Evolutionary conservation across 257 asterid species (phyloP).

Genomic region (Jacaranda copaia): DNA sequence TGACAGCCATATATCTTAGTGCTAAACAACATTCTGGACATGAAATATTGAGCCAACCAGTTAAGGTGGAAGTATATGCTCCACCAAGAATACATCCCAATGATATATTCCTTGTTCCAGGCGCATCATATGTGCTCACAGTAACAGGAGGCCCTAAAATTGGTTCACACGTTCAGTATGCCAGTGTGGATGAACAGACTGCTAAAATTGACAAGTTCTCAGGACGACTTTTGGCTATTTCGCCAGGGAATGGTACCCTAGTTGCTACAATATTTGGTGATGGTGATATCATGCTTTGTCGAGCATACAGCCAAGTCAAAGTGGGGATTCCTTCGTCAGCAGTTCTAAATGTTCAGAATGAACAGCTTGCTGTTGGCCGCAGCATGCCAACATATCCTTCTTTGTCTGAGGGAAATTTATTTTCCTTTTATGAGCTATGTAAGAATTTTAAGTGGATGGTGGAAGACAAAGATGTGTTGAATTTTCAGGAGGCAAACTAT

Average conservation of each 20-base stretch:
- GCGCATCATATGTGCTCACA: conserved; percentile 77
- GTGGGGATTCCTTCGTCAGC: conserved; percentile 90
- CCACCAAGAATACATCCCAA: conserved; percentile 77
- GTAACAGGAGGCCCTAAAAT: conserved; percentile 85
- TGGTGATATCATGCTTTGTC: conserved; percentile 66
- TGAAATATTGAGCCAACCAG: conserved; percentile 65
- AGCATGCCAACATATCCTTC: conserved; percentile 71
- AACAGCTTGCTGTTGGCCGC: conserved; percentile 70
- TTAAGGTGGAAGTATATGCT: conserved; percentile 83
- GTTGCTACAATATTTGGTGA: conserved; percentile 70
- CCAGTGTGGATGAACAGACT: conserved; percentile 62
- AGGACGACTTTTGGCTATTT: conserved; percentile 72
- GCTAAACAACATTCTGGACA: conserved; percentile 72
- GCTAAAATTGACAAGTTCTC: conserved; percentile 61
- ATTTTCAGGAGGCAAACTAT: conserved; percentile 46
- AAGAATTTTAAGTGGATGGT: conserved; percentile 70
- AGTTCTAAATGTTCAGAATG: conserved; percentile 73
- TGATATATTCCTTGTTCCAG: conserved; percentile 85
- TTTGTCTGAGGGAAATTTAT: conserved; percentile 77
- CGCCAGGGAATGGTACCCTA: conserved; percentile 75
- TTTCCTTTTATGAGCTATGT: conserved; percentile 87
- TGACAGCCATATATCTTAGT: conserved; percentile 78
- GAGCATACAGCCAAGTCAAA: conserved; percentile 67
- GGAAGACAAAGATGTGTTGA: conserved; percentile 63
- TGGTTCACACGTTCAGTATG: conserved; percentile 63